These are phyloP conservation scores for Picochlorum costavermella DNA, from an alignment of 139 green algal genomes.

Conservation along the genomic window DNA sequence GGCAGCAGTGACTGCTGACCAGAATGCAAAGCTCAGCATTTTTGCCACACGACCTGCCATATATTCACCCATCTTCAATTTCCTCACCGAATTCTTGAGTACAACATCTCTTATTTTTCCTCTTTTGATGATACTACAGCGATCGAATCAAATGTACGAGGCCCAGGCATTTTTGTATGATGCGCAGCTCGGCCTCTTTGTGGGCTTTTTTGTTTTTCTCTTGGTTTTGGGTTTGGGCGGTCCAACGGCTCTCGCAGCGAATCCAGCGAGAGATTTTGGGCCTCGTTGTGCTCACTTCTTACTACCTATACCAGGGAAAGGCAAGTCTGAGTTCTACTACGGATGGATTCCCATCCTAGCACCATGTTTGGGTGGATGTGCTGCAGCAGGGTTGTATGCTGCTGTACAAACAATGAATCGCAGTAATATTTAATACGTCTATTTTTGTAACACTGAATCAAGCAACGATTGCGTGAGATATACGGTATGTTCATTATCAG, in stretches of 20 bases:
- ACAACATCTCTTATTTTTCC: constrained; percentile 19
- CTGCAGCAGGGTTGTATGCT: constrained; percentile 27
- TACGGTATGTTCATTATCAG: constrained; percentile 12
- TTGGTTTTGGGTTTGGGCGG: constrained; percentile 24
- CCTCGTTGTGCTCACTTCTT: constrained; percentile 32
- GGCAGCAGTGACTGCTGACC: constrained; percentile 45
- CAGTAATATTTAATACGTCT: constrained; percentile 5
- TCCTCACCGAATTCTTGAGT: constrained; percentile 25
- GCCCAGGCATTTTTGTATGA: not conserved
- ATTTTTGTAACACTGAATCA: too few species aligned
- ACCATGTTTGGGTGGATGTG: constrained; percentile 32
- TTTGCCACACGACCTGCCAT: constrained; percentile 58
- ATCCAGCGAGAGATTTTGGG: constrained; percentile 34
- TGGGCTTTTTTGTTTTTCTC: constrained; percentile 31
- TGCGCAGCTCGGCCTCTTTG: constrained; percentile 10
- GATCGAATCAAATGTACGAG: constrained; percentile 5
- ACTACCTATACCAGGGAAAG: constrained; percentile 40
- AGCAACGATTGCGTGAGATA: not conserved
- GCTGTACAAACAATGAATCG: constrained; percentile 33
- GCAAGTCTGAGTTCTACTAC: constrained; percentile 29
- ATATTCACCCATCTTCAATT: constrained; percentile 40
- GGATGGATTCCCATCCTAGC: constrained; percentile 41
- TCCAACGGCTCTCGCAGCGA: constrained; percentile 32
- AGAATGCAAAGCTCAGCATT: constrained; percentile 58
- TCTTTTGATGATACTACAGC: constrained; percentile 15